phyloP scores from a whole-genome alignment of 768 basidiomycete species.

The Mycena albidolilacea region DNA sequence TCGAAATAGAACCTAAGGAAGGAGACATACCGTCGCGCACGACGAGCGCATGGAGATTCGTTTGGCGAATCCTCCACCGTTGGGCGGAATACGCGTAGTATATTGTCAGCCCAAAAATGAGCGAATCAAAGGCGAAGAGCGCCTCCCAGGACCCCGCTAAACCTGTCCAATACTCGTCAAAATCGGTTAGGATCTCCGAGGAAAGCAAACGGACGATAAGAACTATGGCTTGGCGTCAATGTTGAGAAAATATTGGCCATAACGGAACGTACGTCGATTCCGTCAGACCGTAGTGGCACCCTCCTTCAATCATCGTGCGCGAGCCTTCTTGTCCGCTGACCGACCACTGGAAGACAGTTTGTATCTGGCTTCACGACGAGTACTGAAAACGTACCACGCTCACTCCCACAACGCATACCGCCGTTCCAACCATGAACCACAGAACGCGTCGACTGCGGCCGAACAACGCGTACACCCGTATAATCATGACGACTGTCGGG shows the following conservation, averaged over 20 bases:
- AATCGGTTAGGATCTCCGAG: neutral
- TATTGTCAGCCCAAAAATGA: conserved; percentile 51
- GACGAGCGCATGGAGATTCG: conserved; percentile 41
- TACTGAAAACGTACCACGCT: conserved; percentile 5
- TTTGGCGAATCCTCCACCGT: conserved; percentile 6
- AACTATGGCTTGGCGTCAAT: neutral
- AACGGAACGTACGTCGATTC: conserved; percentile 14
- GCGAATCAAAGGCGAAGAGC: conserved; percentile 48
- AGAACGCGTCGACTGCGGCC: conserved; percentile 22
- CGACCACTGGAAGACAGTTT: conserved; percentile 1
- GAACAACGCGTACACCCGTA: conserved; percentile 33
- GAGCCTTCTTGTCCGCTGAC: conserved; percentile 12
- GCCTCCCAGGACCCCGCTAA: conserved; percentile 29
- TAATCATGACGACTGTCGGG: conserved; percentile 25
- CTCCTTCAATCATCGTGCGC: conserved; percentile 3
- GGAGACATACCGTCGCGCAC: conserved; percentile 51
- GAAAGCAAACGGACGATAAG: conserved; percentile 16
- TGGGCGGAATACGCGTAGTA: conserved; percentile 44
- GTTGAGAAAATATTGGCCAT: too few relatives aligned
- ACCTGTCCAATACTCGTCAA: neutral
- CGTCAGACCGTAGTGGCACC: conserved; percentile 20
- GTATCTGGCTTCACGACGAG: neutral
- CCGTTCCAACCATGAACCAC: conserved; percentile 3
- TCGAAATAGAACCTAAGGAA: neutral
- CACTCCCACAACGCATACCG: neutral